Evolutionary conservation across 176 grass and related monocot species (phyloP), one percentile per base, ranked within the genome.

Genomic region (Phyllostachys edulis): DNA sequence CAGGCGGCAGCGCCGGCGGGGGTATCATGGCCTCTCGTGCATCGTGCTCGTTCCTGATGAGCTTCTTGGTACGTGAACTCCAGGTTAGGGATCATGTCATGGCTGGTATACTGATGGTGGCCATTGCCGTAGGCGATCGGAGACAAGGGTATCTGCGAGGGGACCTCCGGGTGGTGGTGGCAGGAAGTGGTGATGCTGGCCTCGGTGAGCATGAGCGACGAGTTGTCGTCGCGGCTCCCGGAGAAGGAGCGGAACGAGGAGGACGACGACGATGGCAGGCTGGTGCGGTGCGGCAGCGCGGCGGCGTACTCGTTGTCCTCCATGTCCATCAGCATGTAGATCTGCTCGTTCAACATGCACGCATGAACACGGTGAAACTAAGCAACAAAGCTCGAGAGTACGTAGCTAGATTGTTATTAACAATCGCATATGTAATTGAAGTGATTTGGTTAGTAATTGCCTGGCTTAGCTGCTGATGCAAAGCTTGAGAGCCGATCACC

Each of bases 381-480:
- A 45, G 3, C 7, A 44, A 69, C 5, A 40, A 66, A n/a, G 12
- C 18, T 63, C 3, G 14, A 16, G 4, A 50, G 14, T 46, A 46
- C 11, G 45, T 50, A 50, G 14, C 13, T 50, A 16, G 13, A 46
- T 46, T 46, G 45, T 13, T 46, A 46, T 46, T 12, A 4, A 13
- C 10, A 46, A 46, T 46, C 45, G 45, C 41, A 42, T 9, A 46
- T 46, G 11, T 46, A 46, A 12, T 62, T n/a, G 24, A 29, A 14
- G 4, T 14, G 24, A 63, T 5, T 14, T 29, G 10, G 10, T 24
- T 14, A 12, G 24, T 15, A 26, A 20, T 78, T 63, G 3, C 84
- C 76, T 86, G 55, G 18, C 49, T 70, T 6, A 86, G 67, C 54
- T 86, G 42, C 42, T 79, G 55, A 16, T 72, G 32, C 55, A 79